Percentiles rank a stretch among this genome's conserved stretches.
Conservation (phyloP, 2,329 filamentous ascomycete species). For the Venturia carpophila region DNA sequence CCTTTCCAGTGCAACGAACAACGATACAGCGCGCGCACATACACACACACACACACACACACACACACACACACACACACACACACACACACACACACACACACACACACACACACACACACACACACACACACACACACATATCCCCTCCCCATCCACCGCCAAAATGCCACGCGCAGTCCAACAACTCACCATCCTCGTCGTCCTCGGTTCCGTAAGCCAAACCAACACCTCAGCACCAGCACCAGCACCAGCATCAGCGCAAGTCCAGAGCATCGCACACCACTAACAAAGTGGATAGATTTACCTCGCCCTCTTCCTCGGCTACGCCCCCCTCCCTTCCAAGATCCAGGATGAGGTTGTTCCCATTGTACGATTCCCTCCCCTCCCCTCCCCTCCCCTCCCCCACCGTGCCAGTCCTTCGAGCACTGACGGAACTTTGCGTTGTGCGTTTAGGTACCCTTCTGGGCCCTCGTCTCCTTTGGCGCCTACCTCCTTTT, state of each 20-base stretch:
- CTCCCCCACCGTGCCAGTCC: background rate
- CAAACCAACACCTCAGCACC: constrained; percentile 17
- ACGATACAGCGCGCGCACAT: background rate
- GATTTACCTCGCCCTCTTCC: constrained; percentile 83
- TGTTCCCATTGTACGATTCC: constrained; percentile 70
- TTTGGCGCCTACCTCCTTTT: constrained; percentile 89
- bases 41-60: background rate
- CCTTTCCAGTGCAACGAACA: background rate
- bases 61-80: too few relatives aligned
- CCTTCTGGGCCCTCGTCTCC: constrained; percentile 84
- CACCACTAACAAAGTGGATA: constrained; percentile 38
- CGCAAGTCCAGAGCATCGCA: background rate
- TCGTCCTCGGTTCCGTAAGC: constrained; percentile 80
- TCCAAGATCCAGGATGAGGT: constrained; percentile 71
- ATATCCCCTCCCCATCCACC: background rate
- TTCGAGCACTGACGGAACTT: constrained; percentile 11
- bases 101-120: background rate
- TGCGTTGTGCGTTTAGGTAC: constrained; percentile 71
- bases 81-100: background rate
- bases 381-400: background rate
- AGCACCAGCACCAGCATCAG: constrained; percentile 3
- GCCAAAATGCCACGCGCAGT: constrained; percentile 78
- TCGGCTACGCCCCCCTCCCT: constrained; percentile 76
- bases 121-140: background rate
- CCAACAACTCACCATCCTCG: constrained; percentile 80